Evolutionary conservation across 305 asterid genomes (phyloP), one percentile per base, ranked within the genome.

Genomic region (Fraxinus angustifolia): DNA sequence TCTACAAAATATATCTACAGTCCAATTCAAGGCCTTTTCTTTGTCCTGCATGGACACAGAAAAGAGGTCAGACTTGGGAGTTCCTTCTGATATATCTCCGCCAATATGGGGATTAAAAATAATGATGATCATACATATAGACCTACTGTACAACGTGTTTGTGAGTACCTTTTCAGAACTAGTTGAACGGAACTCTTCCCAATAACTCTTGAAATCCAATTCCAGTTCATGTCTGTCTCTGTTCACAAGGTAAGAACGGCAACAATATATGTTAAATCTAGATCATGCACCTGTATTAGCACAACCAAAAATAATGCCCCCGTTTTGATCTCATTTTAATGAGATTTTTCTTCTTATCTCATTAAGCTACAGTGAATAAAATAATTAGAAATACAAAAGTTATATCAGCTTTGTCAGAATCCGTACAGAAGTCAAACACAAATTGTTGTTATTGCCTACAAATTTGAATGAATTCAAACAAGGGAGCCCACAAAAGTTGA

Each of bases 1-100:
- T 94, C 96, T 93, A 94, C 97, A 93, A 91, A 96, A 96, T 84
- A 90, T 89, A 86, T 96, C 98, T 85, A 96, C 88, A 38, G 98
- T 90, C 94, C 91, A 87, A 86, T 92, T 94, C 91, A 96, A 89
- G 88, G 98, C 96, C 87, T 87, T 93, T 89, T 96, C 98, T 91
- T 96, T 96, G 87, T 94, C 98, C 99, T 96, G 97, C 89, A 86
- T 31, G 23, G 85, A 86, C 23, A 88, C 67, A 82, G 76, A 88
- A 86, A 86, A 78, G 62, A 50, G 50, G 81, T 70, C 23, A 70
- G 75, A 33, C 38, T 70, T 70, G 75, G 75, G 26, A 31, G 75
- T 70, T 14, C 30, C 45, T 70, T 70, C 40, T 70, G 40, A 70
- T 70, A 33, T 33, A 31, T 31, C 42, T 70, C 42, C 3, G 12